Percentiles rank a stretch among this genome's conserved stretches.
phyloP scores from a whole-genome alignment of 2,329 filamentous ascomycete genomes.

The Cytospora paraplurivora region DNA sequence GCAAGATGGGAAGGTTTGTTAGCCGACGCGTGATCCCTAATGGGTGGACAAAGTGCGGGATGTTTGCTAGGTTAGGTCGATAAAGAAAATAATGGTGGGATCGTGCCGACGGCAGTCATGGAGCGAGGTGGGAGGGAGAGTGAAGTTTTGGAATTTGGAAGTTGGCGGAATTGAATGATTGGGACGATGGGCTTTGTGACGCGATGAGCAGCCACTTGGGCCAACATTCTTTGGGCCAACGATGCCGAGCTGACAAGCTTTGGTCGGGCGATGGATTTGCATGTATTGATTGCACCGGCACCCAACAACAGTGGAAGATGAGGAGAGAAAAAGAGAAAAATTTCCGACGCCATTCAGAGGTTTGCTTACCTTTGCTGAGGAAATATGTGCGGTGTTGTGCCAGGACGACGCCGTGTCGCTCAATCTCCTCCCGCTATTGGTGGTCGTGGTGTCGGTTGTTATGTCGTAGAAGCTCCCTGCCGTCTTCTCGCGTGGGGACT shows the following conservation, averaged over 20 bases:
- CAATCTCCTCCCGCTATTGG: slow-evolving; percentile 49
- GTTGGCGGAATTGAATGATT: slow-evolving; percentile 18
- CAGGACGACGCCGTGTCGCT: slow-evolving; percentile 50
- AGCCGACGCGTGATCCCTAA: slow-evolving; percentile 30
- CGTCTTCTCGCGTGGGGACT: slow-evolving; percentile 42
- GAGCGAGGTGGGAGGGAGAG: not conserved
- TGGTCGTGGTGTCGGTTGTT: slow-evolving; percentile 51
- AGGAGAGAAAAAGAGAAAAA: slow-evolving; percentile 13
- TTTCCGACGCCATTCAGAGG: slow-evolving; percentile 6
- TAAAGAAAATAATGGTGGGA: slow-evolving; percentile 23
- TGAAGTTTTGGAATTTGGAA: slow-evolving; percentile 14
- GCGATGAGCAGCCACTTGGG: slow-evolving; percentile 26
- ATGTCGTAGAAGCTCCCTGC: slow-evolving; percentile 57
- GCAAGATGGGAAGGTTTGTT: slow-evolving; percentile 28
- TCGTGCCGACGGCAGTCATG: slow-evolving; percentile 6
- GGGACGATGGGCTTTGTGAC: slow-evolving; percentile 15
- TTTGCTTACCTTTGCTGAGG: slow-evolving; percentile 48
- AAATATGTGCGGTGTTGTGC: slow-evolving; percentile 47
- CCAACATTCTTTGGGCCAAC: slow-evolving; percentile 29
- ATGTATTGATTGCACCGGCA: slow-evolving; percentile 9
- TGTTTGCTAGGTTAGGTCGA: slow-evolving; percentile 25
- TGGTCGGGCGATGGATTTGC: slow-evolving; percentile 27
- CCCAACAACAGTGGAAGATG: slow-evolving; percentile 1
- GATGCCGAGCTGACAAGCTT: slow-evolving; percentile 15
- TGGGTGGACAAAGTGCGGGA: slow-evolving; percentile 25